These are phyloP conservation scores for Paraleonurus japonicus DNA, from an alignment of 257 asterid genomes.

Conservation along the genomic window DNA sequence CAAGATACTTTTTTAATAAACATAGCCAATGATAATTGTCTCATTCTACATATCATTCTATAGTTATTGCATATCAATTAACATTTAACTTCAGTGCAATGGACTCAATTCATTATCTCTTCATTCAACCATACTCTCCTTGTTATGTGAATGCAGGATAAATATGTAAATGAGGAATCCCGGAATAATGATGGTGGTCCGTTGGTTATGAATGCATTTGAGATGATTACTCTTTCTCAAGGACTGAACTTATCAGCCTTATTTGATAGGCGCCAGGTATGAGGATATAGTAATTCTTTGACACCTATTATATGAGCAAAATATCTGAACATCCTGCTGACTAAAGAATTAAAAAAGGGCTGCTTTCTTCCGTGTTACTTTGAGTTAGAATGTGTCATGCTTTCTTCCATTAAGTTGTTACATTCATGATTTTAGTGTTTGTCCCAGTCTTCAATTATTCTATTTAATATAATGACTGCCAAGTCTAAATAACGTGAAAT, in stretches of 20 bases:
- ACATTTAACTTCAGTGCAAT: neutral
- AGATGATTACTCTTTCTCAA: conserved; percentile 96
- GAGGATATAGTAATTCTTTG: conserved; percentile 2
- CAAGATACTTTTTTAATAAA: neutral
- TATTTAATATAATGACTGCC: neutral
- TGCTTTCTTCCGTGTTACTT: no score
- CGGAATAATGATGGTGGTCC: conserved; percentile 56
- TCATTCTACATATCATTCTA: conserved; percentile 12
- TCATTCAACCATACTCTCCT: conserved; percentile 14
- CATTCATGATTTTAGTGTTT: neutral
- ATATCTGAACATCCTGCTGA: neutral
- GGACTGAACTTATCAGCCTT: conserved; percentile 91
- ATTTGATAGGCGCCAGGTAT: conserved; percentile 94
- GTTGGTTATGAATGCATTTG: conserved; percentile 91
- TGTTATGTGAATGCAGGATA: conserved; percentile 56
- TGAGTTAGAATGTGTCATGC: no score
- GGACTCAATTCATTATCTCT: conserved; percentile 7
- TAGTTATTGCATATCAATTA: conserved; percentile 9
- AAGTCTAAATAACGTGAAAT: neutral
- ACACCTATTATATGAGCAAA: neutral
- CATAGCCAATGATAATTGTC: neutral
- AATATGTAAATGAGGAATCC: conserved; percentile 72
- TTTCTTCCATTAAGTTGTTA: neutral
- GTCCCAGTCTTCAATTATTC: neutral
- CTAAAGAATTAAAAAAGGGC: no score